phyloP scores from a whole-genome alignment of 371 early-diverging fungal genomes.

The Choanephora cucurbitarum region DNA sequence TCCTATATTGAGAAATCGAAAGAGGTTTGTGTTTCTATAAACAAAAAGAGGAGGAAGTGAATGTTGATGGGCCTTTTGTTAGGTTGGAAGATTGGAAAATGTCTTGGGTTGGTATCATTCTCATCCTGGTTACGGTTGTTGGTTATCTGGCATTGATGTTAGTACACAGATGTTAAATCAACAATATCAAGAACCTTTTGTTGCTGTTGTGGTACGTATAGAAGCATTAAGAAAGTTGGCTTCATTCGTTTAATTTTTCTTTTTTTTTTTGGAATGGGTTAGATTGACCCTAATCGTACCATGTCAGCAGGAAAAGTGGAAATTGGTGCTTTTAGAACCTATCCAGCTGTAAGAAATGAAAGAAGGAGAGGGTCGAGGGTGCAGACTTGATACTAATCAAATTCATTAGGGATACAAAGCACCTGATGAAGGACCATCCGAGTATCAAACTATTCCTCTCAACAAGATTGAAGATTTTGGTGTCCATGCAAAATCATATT shows the following conservation, averaged over 20 bases:
- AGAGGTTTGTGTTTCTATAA: no score
- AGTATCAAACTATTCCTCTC: conserved; percentile 85
- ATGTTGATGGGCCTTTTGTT: no score
- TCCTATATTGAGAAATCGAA: conserved; percentile 82
- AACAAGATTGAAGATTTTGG: conserved; percentile 98
- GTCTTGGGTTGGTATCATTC: conserved; percentile 98
- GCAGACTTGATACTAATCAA: no score
- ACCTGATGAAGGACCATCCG: conserved; percentile 72
- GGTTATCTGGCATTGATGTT: conserved; percentile 98
- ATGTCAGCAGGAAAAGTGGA: conserved; percentile 96
- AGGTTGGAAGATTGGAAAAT: conserved; percentile 93
- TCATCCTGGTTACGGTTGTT: conserved; percentile 98
- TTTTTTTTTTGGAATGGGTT: no score
- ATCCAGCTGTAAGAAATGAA: conserved; percentile 68
- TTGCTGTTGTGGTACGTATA: conserved; percentile 94
- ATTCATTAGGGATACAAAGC: conserved; percentile 70
- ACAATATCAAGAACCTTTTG: conserved; percentile 92
- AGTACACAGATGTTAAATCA: conserved; percentile 95
- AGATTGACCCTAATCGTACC: conserved; percentile 97
- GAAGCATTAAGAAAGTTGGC: no score
- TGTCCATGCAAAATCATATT: conserved; percentile 92
- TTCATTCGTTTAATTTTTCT: no score
- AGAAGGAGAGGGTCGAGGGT: neutral
- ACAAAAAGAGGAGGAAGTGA: no score
- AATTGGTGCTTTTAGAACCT: conserved; percentile 97